Evolutionary conservation across 805 yeast species (phyloP).

Genomic region (Pichia heedii): DNA sequence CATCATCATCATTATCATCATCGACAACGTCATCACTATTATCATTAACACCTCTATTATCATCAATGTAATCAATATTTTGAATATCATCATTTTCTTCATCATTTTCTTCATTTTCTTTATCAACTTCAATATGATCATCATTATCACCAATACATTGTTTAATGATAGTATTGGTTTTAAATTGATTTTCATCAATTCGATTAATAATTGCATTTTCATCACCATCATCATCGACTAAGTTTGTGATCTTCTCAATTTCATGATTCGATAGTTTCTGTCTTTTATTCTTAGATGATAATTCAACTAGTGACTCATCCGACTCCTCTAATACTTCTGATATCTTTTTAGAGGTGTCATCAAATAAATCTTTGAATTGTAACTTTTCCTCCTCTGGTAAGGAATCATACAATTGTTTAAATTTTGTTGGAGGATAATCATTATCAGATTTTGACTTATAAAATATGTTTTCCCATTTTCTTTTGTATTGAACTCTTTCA

Average conservation of each 20-base stretch:
- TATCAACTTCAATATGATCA: too few relatives aligned
- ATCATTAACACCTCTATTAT: too few relatives aligned
- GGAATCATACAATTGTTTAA: conserved; percentile 1
- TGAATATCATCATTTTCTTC: too few relatives aligned
- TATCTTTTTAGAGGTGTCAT: neutral
- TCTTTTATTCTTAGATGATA: neutral
- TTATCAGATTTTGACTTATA: conserved; percentile 7
- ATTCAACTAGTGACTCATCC: neutral
- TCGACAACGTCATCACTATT: neutral
- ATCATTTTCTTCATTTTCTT: neutral
- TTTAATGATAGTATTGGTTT: too few relatives aligned
- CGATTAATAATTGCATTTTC: neutral
- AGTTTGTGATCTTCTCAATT: neutral
- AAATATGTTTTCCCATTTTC: conserved; percentile 16
- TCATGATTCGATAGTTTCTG: neutral
- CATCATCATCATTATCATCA: neutral
- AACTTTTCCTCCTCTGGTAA: conserved; percentile 2
- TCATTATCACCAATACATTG: too few relatives aligned
- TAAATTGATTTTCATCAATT: too few relatives aligned
- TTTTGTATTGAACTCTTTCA: conserved; percentile 18
- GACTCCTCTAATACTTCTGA: neutral
- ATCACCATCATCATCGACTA: neutral
- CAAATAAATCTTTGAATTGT: neutral
- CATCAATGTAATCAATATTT: too few relatives aligned
- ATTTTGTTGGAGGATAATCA: conserved; percentile 4